Evolutionary conservation across 2,329 filamentous ascomycete species (phyloP).

Genomic region (Aspergillus sp.): DNA sequence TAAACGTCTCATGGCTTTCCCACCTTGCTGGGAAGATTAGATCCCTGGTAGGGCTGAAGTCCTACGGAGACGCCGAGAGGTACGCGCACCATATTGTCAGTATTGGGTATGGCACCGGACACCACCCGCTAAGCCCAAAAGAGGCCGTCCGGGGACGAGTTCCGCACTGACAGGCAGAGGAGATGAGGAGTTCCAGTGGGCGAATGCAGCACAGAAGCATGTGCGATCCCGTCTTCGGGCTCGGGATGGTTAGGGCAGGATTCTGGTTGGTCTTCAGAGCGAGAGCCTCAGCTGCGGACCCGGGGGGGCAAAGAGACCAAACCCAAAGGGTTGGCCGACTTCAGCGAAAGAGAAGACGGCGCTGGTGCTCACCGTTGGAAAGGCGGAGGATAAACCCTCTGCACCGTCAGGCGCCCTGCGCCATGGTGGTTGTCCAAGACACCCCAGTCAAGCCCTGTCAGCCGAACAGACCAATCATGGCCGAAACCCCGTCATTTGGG

Average conservation of each 20-base stretch:
- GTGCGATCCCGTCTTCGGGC: no score
- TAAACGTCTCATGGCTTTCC: not conserved
- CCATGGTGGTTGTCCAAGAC: not conserved
- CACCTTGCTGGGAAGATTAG: not conserved
- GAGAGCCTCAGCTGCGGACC: not conserved
- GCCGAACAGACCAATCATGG: not conserved
- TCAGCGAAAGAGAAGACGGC: not conserved
- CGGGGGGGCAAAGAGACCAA: not conserved
- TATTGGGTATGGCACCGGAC: not conserved
- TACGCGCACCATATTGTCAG: not conserved
- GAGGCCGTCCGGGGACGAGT: no score
- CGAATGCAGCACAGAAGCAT: no score
- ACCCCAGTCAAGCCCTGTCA: not conserved
- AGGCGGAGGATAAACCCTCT: not conserved
- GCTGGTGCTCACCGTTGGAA: slow-evolving; percentile 2
- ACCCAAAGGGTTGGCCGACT: no score
- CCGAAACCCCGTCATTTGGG: not conserved
- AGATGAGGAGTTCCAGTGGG: not conserved
- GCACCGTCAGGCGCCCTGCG: slow-evolving; percentile 1
- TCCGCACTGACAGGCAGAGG: not conserved
- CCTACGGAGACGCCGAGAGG: slow-evolving; percentile 1
- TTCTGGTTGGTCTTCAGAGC: not conserved
- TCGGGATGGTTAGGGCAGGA: no score
- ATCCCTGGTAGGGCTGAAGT: slow-evolving; percentile 17
- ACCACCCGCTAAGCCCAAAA: not conserved